A percentile compares a stretch with the other conserved stretches of the same genome.
phyloP scores from a whole-genome alignment of 345 rosid species.

The Punica granatum region DNA sequence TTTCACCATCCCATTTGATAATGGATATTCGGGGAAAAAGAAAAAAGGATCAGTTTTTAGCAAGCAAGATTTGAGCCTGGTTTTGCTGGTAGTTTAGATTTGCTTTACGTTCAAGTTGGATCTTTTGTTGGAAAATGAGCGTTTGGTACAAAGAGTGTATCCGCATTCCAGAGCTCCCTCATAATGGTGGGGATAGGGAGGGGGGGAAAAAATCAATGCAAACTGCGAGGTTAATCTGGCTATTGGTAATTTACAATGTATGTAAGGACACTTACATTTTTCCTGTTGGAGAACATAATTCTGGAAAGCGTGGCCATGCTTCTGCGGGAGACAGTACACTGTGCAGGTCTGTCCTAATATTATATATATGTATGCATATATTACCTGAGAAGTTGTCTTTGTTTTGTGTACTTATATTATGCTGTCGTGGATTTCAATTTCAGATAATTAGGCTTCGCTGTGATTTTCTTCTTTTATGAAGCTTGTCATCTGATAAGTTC shows the following conservation, averaged over 20 bases:
- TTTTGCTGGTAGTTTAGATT: background rate
- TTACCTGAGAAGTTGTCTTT: background rate
- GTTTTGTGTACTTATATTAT: background rate
- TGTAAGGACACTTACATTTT: background rate
- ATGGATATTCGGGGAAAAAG: no score
- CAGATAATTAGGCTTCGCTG: background rate
- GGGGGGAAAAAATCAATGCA: background rate
- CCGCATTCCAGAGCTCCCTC: no score
- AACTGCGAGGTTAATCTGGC: background rate
- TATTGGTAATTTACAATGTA: no score
- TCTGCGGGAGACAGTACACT: background rate
- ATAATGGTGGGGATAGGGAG: background rate
- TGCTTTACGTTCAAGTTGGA: background rate
- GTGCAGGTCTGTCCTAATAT: background rate
- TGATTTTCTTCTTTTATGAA: background rate
- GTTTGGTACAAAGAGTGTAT: background rate
- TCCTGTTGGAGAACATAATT: background rate
- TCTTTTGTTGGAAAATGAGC: background rate
- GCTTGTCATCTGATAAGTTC: background rate
- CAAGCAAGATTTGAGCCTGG: background rate
- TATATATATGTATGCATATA: background rate
- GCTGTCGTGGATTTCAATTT: background rate
- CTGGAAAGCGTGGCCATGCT: background rate
- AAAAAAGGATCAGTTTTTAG: background rate
- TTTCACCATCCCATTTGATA: background rate